Evolutionary conservation across 345 rosid genomes (phyloP).

Genomic region (Mercurialis annua): DNA sequence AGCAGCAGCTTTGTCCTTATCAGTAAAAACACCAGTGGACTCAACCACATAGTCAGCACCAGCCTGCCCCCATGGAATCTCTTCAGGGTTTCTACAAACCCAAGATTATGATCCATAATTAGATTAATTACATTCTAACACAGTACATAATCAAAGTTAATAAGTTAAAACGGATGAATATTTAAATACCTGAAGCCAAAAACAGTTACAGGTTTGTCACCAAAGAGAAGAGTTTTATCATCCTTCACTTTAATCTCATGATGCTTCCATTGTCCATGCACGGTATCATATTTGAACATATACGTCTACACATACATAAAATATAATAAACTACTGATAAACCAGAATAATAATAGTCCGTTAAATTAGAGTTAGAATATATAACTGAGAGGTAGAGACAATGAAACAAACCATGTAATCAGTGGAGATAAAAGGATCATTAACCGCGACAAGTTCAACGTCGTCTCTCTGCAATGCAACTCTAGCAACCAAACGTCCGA

Average conservation of each 20-base stretch:
- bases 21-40: conserved; percentile 71
- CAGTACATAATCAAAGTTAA: too few species aligned
- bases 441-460: conserved; percentile 68
- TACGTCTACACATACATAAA: conserved; percentile 28
- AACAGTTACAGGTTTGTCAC: conserved; percentile 50
- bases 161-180: too few species aligned
- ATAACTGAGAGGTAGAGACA: too few species aligned
- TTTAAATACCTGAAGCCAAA: conserved; percentile 45
- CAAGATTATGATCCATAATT: background rate
- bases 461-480: conserved; percentile 67
- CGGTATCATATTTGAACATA: conserved; percentile 68
- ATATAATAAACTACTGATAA: background rate
- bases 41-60: conserved; percentile 64
- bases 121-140: background rate
- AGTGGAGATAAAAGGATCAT: conserved; percentile 73
- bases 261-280: conserved; percentile 67
- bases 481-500: conserved; percentile 67
- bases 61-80: conserved; percentile 61
- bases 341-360: too few species aligned
- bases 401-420: conserved; percentile 66
- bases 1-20: conserved; percentile 68
- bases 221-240: conserved; percentile 59
- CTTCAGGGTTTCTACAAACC: conserved; percentile 55
- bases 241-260: conserved; percentile 55
- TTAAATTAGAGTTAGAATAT: background rate